Evolutionary conservation across 2,329 filamentous ascomycete species (phyloP).

Genomic region (Neodidymelliopsis sp.): DNA sequence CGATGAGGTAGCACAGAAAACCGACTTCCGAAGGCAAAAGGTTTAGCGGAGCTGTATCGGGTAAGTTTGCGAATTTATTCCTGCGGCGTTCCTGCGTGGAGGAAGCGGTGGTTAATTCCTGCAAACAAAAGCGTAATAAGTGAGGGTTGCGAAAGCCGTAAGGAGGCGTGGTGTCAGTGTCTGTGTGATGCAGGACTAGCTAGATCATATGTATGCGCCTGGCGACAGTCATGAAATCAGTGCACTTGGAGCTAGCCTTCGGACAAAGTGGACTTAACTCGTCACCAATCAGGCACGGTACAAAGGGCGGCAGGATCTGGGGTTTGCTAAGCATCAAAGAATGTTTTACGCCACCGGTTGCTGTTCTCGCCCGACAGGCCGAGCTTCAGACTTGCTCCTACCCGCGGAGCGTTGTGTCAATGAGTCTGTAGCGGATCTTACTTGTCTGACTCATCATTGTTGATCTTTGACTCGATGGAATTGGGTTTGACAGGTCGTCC

Average conservation of each 20-base stretch:
- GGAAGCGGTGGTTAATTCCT: constrained; percentile 2
- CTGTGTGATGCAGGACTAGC: constrained; percentile 8
- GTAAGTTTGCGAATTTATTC: neutral
- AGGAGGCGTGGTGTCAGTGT: constrained; percentile 7
- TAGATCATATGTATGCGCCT: constrained; percentile 25
- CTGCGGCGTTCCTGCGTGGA: neutral
- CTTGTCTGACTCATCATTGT: neutral
- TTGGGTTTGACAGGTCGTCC: neutral
- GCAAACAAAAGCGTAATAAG: neutral
- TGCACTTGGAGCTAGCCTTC: constrained; percentile 31
- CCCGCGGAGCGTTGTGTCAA: neutral
- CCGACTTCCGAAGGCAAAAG: constrained; percentile 3
- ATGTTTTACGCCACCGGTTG: constrained; percentile 28
- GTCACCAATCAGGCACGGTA: constrained; percentile 28
- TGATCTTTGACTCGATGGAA: neutral
- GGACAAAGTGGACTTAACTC: constrained; percentile 37
- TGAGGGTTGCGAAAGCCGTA: constrained; percentile 3
- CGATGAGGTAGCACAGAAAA: neutral
- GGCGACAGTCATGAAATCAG: constrained; percentile 34
- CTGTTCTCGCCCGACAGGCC: constrained; percentile 26
- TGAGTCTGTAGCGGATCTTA: neutral
- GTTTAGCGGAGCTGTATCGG: constrained; percentile 1
- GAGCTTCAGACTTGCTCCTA: constrained; percentile 13
- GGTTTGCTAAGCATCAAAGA: constrained; percentile 39
- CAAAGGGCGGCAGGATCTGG: constrained; percentile 31